Conservation (phyloP, 495 filamentous ascomycete genomes). For the Trichodelitschia bisporula region DNA sequence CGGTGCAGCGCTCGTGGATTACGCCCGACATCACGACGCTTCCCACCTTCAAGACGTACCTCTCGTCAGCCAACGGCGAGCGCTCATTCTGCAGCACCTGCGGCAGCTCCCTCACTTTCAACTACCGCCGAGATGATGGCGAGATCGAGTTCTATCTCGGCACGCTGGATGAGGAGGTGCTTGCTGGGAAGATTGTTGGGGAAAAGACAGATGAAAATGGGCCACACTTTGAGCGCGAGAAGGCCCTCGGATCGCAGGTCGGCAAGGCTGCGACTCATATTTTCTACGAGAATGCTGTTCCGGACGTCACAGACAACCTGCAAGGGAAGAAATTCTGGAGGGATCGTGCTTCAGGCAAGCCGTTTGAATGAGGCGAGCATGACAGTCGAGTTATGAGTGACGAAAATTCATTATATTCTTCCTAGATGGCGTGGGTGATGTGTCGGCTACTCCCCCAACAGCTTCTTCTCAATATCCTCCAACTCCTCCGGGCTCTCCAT, state of each 20-base stretch:
- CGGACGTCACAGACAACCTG: neutral
- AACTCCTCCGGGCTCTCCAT: slow-evolving; percentile 54
- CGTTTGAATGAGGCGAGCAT: too few species aligned
- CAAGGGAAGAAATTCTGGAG: neutral
- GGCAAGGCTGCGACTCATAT: neutral
- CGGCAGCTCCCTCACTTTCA: neutral
- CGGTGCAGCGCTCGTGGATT: neutral
- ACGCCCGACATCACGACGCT: neutral
- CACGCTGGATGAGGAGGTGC: neutral
- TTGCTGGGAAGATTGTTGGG: neutral
- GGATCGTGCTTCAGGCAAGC: neutral
- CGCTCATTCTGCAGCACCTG: neutral
- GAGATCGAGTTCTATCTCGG: neutral
- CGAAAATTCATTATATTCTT: too few species aligned
- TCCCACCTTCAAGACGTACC: neutral
- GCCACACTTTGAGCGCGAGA: neutral
- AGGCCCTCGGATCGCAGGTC: neutral
- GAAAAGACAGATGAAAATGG: neutral
- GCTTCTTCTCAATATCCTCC: slow-evolving; percentile 41
- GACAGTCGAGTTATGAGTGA: too few species aligned
- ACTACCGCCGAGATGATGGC: neutral
- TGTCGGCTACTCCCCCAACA: slow-evolving; percentile 17
- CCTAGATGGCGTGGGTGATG: too few species aligned
- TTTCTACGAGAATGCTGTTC: neutral
- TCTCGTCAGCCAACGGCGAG: neutral